Evolutionary conservation across 2,329 filamentous ascomycete genomes (phyloP), one percentile per base, ranked within the genome.

Genomic region (Colletotrichum cuscutae): DNA sequence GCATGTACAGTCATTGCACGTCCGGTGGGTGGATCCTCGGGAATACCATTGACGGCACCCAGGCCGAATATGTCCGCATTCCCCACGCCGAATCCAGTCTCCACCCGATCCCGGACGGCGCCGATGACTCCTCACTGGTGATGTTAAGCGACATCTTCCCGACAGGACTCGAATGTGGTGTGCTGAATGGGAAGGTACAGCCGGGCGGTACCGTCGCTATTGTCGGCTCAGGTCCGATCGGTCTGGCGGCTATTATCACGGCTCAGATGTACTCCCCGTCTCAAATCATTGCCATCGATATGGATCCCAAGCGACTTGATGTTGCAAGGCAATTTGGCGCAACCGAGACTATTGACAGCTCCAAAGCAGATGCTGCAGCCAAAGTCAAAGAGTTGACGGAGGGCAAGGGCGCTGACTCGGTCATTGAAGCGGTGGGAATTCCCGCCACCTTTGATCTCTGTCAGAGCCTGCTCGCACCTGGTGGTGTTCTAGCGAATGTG

Each of bases 21-120:
- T 85, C 83, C 13, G 88, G 87, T 30, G 88, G 88, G 4, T 90
- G 88, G 88, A 82, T 85, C 5, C 80, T 90, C 2, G 88, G 89
- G 24, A 86, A 90, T 76, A 81, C 80, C 0, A 82, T 86, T 24
- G 86, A 89, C 74, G 88, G 88, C 57, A 89, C 86, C 0, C 88
- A 90, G 76, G 88, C 78, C 64, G 78, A 93, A 78, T 93, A 90
- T 72, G 82, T 93, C 26, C 85, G 90, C 2, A 88, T 93, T 2
- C 91, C 91, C 0, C 92, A 89, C 72, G 91, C 90, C 1, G 91
- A 93, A 77, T 92, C 92, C 81, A 93, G 92, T 72, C 88, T 88
- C 8, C 80, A 93, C 30, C 87, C 87, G 65, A 81, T 93, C 1
- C 91, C 91, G 1, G 56, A 76, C 0, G 83, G 80, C 1, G 82